These are phyloP conservation scores for Talaromyces sp. DNA, from an alignment of 2,329 filamentous ascomycete genomes.

Conservation along the genomic window DNA sequence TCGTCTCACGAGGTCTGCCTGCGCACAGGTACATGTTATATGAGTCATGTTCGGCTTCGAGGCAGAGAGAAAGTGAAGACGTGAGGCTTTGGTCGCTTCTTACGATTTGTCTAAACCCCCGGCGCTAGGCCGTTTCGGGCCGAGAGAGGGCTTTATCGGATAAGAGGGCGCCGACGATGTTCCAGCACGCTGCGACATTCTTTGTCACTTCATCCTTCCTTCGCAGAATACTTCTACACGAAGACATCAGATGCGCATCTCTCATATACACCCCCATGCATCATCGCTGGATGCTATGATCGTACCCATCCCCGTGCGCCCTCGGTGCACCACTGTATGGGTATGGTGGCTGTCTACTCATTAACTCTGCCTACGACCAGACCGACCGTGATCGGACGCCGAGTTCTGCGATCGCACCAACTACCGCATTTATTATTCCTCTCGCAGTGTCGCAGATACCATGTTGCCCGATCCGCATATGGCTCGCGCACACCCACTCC, in stretches of 20 bases:
- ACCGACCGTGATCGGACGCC: slow-evolving; percentile 14
- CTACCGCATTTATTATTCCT: neutral
- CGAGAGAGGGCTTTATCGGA: slow-evolving; percentile 3
- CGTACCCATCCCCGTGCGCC: slow-evolving; percentile 19
- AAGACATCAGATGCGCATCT: neutral
- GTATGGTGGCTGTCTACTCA: slow-evolving; percentile 19
- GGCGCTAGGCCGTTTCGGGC: neutral
- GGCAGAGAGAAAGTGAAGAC: too few relatives aligned
- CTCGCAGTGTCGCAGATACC: slow-evolving; percentile 31
- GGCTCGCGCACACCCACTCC: slow-evolving; percentile 42
- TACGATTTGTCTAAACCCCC: neutral
- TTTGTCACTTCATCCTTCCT: too few relatives aligned
- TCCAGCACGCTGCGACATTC: too few relatives aligned
- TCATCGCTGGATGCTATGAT: slow-evolving; percentile 18
- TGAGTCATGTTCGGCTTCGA: too few relatives aligned
- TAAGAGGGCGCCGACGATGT: slow-evolving; percentile 4
- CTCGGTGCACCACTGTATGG: slow-evolving; percentile 21
- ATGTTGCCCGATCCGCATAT: slow-evolving; percentile 39
- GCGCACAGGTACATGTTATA: too few relatives aligned
- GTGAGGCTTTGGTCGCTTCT: neutral
- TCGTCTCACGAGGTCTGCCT: too few relatives aligned
- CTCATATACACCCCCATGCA: neutral
- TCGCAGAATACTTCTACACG: too few relatives aligned
- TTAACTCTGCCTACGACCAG: slow-evolving; percentile 13
- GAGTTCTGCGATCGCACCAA: slow-evolving; percentile 15